Conservation (phyloP, 495 filamentous ascomycete species). For the Corynascus novoguineensis region DNA sequence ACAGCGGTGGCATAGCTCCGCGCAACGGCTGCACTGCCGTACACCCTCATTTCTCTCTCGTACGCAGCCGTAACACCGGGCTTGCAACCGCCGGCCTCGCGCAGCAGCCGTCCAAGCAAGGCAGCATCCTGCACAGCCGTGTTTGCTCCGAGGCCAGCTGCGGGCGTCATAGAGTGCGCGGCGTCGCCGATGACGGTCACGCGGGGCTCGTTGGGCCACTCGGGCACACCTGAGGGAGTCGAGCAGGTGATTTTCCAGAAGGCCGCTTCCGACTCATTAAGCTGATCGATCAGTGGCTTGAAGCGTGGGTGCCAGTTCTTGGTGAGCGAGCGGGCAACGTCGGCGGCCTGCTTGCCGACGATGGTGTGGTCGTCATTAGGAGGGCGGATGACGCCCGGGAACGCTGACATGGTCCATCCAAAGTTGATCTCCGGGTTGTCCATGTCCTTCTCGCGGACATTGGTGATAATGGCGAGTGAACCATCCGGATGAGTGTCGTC, state of each 20-base stretch:
- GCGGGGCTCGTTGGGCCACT: conserved; percentile 45
- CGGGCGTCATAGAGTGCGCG: conserved; percentile 57
- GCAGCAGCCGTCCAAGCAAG: conserved; percentile 41
- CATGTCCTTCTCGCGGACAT: conserved; percentile 50
- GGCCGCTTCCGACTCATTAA: conserved; percentile 45
- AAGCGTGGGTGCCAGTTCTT: conserved; percentile 45
- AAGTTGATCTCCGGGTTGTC: conserved; percentile 47
- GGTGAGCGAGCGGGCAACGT: conserved; percentile 46
- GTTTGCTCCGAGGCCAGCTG: conserved; percentile 55
- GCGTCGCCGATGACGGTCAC: conserved; percentile 60
- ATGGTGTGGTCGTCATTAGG: conserved; percentile 50
- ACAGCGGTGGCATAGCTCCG: conserved; percentile 41
- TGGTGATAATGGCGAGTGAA: conserved; percentile 47
- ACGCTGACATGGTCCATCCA: conserved; percentile 52
- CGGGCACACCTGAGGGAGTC: conserved; percentile 43
- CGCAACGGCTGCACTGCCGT: conserved; percentile 46
- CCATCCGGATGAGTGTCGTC: conserved; percentile 39
- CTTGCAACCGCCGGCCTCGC: conserved; percentile 38
- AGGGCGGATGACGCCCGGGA: conserved; percentile 44
- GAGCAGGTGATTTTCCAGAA: conserved; percentile 57
- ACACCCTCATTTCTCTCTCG: conserved; percentile 53
- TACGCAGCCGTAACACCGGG: conserved; percentile 45
- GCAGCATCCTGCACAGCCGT: conserved; percentile 52
- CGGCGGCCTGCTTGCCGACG: conserved; percentile 44
- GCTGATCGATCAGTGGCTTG: conserved; percentile 47